These are phyloP conservation scores for Arachis hypogaea DNA, from an alignment of 306 rosid genomes.

Conservation along the genomic window DNA sequence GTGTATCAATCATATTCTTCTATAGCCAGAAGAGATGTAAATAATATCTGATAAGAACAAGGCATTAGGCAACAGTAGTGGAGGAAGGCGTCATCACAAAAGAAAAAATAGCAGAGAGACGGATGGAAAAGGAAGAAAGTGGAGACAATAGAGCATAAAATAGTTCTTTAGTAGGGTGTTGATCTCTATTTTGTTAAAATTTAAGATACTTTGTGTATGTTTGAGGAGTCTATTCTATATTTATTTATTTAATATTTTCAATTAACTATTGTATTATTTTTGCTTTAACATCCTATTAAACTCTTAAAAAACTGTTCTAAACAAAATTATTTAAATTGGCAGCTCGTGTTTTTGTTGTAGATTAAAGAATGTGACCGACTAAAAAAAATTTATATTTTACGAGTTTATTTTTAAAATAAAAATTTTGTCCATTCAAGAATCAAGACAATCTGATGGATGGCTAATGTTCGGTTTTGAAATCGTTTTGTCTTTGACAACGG, in stretches of 20 bases:
- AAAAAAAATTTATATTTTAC: too few relatives aligned
- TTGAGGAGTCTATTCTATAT: background rate
- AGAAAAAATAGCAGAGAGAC: constrained; percentile 64
- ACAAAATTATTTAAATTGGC: too few relatives aligned
- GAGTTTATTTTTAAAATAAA: too few relatives aligned
- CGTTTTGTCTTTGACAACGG: too few relatives aligned
- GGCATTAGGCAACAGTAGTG: constrained; percentile 49
- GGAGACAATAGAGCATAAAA: constrained; percentile 49
- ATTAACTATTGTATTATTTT: background rate
- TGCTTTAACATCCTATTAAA: background rate
- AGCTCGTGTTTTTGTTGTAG: too few relatives aligned
- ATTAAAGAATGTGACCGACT: too few relatives aligned
- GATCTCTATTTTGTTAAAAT: constrained; percentile 20
- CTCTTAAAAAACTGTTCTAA: too few relatives aligned
- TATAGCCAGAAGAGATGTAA: constrained; percentile 82
- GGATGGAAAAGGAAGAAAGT: constrained; percentile 65
- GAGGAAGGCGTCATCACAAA: constrained; percentile 52
- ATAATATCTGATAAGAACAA: constrained; percentile 56
- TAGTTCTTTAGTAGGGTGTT: background rate
- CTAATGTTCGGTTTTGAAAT: too few relatives aligned
- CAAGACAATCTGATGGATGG: too few relatives aligned
- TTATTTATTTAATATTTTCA: constrained; percentile 20
- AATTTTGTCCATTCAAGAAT: too few relatives aligned
- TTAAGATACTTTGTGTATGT: background rate
- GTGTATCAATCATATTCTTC: constrained; percentile 85